Base-by-base conservation (phyloP, 306 rosid genomes). In the Pterocarpus santalinus region DNA sequence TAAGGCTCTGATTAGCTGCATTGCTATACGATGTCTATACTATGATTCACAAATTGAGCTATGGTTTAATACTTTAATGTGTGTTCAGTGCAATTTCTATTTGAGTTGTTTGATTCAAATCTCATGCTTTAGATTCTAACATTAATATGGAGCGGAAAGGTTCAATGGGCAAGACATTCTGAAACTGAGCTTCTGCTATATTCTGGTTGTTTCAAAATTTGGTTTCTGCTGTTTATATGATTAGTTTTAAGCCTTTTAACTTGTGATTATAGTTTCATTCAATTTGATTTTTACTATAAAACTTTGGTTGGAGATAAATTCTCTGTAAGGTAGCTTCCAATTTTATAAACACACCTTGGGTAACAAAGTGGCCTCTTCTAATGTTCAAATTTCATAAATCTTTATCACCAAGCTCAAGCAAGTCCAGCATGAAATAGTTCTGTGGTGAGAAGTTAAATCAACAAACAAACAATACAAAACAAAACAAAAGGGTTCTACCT, bases 161-260 rank as follows among this genome's bases (percentile, higher is more conserved):
- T 22, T 22, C 28, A 22, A 22, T 22, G 28, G 28, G 28, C 28
- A 22, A 0, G 28, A 22, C 28, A 38, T 38, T 38, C 41, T 38
- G 41, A 38, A 38, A 38, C 47, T 55, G 47, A 4, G 28, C 41
- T 16, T 74, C 55, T 62, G 34, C 5, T 7, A 30, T 72, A 22
- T 58, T 41, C 28, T 8, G 13, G 58, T 62, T 62, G 51, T 44
- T 56, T 74, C 65, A 35, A 12, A 58, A 2, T 63, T 47, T 15
- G 69, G 14, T 28, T 39, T 65, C 43, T 65, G 30, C 69, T 5
- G 1, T 65, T 77, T 56, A 9, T 55, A 12, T 36, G 51, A 33
- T 12, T 58, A n/a, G 49, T 28, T 75, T n/a, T 44, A 17, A 55
- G 46, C 63, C 69, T 70, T 53, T 43, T 67, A 14, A 78, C 11